phyloP scores from a whole-genome alignment of 1,284 basidiomycete genomes.

The Pholiota adiposa region DNA sequence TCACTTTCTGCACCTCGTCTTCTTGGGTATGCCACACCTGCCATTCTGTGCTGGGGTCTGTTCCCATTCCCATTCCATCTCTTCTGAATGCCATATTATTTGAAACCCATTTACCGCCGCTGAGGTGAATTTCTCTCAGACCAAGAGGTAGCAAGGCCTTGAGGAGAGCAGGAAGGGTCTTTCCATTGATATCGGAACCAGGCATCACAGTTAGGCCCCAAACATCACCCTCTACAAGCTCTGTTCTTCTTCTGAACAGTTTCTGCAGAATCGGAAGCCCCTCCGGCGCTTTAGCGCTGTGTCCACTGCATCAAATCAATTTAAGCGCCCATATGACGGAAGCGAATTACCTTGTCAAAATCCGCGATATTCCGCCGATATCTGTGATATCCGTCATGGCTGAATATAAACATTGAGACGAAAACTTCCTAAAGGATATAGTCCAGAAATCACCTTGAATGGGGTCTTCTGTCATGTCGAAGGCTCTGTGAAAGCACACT shows the following conservation, averaged over 20 bases:
- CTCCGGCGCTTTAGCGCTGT: constrained; percentile 44
- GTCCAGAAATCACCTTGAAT: constrained; percentile 46
- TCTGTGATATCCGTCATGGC: constrained; percentile 57
- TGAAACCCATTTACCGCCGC: constrained; percentile 66
- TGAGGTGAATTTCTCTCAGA: constrained; percentile 71
- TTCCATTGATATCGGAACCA: constrained; percentile 71
- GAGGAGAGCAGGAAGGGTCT: constrained; percentile 53
- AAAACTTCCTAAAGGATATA: neutral
- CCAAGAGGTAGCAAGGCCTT: constrained; percentile 55
- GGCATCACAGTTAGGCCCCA: constrained; percentile 60
- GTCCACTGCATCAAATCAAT: constrained; percentile 48
- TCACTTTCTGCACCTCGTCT: constrained; percentile 55
- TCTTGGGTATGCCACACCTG: constrained; percentile 64
- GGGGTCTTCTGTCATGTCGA: constrained; percentile 71
- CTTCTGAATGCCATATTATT: constrained; percentile 53
- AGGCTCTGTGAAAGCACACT: constrained; percentile 87
- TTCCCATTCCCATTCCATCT: constrained; percentile 73
- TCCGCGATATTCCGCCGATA: constrained; percentile 69
- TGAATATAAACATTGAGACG: constrained; percentile 30
- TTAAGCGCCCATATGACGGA: neutral
- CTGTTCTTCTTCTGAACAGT: constrained; percentile 41
- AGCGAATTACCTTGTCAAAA: constrained; percentile 70
- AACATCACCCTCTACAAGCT: constrained; percentile 33
- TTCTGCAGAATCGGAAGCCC: constrained; percentile 49
- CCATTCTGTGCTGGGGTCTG: constrained; percentile 60